Conservation (phyloP, 371 early-diverging fungal genomes). For the Syncephalis fuscata region DNA sequence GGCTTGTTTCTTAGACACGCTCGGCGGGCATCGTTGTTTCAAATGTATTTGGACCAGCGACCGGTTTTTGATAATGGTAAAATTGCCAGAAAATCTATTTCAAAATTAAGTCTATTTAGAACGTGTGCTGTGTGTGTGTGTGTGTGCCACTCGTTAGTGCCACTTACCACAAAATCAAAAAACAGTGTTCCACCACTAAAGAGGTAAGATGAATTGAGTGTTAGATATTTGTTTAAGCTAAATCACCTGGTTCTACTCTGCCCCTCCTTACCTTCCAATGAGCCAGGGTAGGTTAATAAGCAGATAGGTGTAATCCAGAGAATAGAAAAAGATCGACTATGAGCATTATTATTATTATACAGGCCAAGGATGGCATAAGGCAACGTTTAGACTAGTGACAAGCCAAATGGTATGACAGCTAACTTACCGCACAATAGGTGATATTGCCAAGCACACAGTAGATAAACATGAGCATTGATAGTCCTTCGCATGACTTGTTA, state of each 20-base stretch:
- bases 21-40: no score
- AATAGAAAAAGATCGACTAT: conserved; percentile 34
- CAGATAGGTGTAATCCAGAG: conserved; percentile 21
- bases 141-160: no score
- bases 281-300: conserved; percentile 36
- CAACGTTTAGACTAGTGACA: conserved; percentile 5
- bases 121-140: no score
- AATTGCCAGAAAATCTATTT: conserved; percentile 33
- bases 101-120: no score
- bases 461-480: conserved; percentile 57
- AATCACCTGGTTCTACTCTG: no score
- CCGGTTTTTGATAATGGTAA: conserved; percentile 23
- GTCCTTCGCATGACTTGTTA: conserved; percentile 50
- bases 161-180: conserved; percentile 37
- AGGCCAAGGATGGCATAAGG: no score
- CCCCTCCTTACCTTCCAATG: conserved; percentile 19
- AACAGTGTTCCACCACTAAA: conserved; percentile 22
- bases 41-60: no score
- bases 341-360: no score
- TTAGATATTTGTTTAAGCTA: no score
- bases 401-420: no score
- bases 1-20: no score
- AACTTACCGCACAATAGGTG: conserved; percentile 26
- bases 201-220: not conserved
- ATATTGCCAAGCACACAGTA: conserved; percentile 64